Base-by-base conservation (phyloP, 2,329 filamentous ascomycete species). In the Amauroascus niger region DNA sequence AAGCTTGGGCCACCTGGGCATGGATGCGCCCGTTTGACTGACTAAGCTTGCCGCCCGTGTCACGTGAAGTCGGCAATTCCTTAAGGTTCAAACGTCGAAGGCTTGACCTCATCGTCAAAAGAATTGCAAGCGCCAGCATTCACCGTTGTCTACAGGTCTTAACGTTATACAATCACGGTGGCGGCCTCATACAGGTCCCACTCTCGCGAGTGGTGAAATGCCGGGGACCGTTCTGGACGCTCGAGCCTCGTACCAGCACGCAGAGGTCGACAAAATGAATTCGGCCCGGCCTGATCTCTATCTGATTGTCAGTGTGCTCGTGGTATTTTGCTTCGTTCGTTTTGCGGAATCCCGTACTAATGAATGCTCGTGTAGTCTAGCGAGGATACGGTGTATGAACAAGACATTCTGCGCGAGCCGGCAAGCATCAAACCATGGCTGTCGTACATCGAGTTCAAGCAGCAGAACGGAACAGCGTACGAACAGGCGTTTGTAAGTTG, bases 381-480 rank as follows among this genome's bases (percentile, higher is more conserved):
- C 67, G 88, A 94, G 73, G 93, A 98, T 73, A 84, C 87, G 53
- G 81, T 95, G 57, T 98, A 97, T 76, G 94, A 98, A 74, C 90
- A 96, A 72, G 93, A 98, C 69, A 83, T 97, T 57, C 76, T 93
- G 60, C 87, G 90, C 62, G 88, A 94, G 64, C 81, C 83, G 7
- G 86, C 84, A 64, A 93, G 83, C 68, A 82, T 91, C 61, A 94
- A 91, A 71, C 90, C 93, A 64, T 98, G 93, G 93, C 79, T 98
- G 55, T 83, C 88, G 61, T 98, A 97, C 71, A 87, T 91, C 67
- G 83, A 88, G 61, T 90, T 87, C 78, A 98, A 98, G 73, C 74
- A 82, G 62, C 86, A 88, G 62, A 86, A 95, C 78, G 91, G 90
- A 62, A 87, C 80, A 43, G 66, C 87, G 41, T 81, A 88, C 52